These are phyloP conservation scores for Emiliania huxleyi DNA, from an alignment of 78 protist genomes.

Conservation along the genomic window DNA sequence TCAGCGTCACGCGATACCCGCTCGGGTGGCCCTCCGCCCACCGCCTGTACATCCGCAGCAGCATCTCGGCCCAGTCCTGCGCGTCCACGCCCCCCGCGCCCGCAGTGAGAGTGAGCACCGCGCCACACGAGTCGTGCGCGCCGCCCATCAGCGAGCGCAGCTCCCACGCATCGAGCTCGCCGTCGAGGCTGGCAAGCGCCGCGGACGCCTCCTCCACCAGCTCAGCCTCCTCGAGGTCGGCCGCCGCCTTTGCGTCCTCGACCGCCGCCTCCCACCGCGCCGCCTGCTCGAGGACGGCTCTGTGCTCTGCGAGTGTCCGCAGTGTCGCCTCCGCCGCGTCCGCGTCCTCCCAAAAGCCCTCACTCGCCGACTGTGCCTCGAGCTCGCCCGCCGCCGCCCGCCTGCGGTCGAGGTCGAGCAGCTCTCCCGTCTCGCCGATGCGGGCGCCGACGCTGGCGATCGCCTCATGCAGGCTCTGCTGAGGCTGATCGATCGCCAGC, in stretches of 20 bases:
- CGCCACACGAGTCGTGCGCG: not conserved
- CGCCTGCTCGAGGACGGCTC: not conserved
- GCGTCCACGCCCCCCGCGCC: conserved; percentile 55
- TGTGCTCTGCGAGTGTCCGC: not conserved
- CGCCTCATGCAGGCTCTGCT: no score
- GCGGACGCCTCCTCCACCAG: not conserved
- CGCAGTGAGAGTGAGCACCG: not conserved
- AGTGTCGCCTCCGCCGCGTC: not conserved
- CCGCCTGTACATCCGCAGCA: conserved; percentile 37
- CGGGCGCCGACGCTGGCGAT: not conserved
- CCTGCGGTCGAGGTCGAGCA: not conserved
- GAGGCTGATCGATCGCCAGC: no score
- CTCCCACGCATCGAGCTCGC: not conserved
- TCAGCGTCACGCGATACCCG: not conserved
- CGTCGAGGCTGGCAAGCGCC: not conserved
- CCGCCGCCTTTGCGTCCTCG: not conserved
- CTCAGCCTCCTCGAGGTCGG: not conserved
- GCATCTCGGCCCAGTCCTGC: conserved; percentile 51
- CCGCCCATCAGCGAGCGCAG: not conserved
- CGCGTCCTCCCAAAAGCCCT: conserved; percentile 32
- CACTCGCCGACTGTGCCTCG: not conserved
- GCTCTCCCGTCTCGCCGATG: not conserved
- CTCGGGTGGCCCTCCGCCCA: conserved; percentile 23
- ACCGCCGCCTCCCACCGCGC: not conserved
- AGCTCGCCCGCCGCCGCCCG: not conserved